Evolutionary conservation across 257 asterid genomes (phyloP).

Genomic region (Gentiana macrophylla): DNA sequence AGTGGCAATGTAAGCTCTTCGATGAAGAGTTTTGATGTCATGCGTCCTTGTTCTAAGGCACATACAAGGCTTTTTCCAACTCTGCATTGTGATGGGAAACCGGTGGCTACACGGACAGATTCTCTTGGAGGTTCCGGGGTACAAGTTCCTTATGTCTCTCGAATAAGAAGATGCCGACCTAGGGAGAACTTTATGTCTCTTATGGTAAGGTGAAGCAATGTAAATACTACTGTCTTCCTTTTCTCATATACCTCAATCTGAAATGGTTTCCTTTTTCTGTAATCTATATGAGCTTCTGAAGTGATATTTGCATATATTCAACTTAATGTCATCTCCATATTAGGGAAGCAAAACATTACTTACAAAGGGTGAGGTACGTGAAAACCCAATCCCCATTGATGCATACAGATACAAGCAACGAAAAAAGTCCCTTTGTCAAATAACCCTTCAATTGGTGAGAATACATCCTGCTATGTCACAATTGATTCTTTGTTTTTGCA

Average conservation of each 20-base stretch:
- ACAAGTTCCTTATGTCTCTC: constrained; percentile 77
- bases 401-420: too few relatives aligned
- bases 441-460: too few relatives aligned
- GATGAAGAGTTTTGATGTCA: constrained; percentile 17
- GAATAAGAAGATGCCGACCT: constrained; percentile 87
- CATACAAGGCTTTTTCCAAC: constrained; percentile 30
- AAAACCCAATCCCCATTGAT: too few relatives aligned
- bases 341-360: too few relatives aligned
- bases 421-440: too few relatives aligned
- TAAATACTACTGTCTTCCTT: background rate
- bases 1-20: constrained; percentile 35
- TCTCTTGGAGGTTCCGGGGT: constrained; percentile 83
- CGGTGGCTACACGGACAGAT: constrained; percentile 51
- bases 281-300: too few relatives aligned
- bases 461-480: too few relatives aligned
- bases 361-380: too few relatives aligned
- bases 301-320: too few relatives aligned
- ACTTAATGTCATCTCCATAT: too few relatives aligned
- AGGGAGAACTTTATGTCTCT: constrained; percentile 68
- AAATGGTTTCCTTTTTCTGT: too few relatives aligned
- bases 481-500: constrained; percentile 18
- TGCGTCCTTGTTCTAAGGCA: constrained; percentile 27
- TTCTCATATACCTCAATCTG: too few relatives aligned
- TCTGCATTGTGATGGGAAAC: constrained; percentile 35
- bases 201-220: constrained; percentile 37